Evolutionary conservation across 2,329 filamentous ascomycete species (phyloP), one percentile per base, ranked within the genome.

Genomic region (Aureobasidium sp.): DNA sequence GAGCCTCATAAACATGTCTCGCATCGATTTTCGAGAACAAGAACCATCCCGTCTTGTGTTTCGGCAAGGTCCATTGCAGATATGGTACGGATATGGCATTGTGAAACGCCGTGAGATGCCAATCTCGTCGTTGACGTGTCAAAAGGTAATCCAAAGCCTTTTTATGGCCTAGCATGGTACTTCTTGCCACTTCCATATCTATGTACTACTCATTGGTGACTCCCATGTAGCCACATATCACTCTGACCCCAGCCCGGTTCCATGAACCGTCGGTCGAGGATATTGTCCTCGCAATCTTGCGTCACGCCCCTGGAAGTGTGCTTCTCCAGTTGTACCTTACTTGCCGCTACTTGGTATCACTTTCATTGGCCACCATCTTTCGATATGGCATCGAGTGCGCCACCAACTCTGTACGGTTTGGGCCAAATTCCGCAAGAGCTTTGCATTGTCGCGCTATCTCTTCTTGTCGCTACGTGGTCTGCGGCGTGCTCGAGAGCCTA

Each of bases 391-490:
- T 37, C 51, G 5, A 36, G 31, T 29, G 36, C 22, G 14, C 12
- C 22, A 8, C 51, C 51, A 14, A 53, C 51, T 17, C 51, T 53
- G 0, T 27, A 41, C 15, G 51, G 51, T 17, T 14, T 53, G 3
- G 51, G 51, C 11, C 17, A 12, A 3, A 41, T 53, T 14, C 51
- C 51, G 12, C 8, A 39, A 20, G 20, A 53, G 36, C 51, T 53
- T 15, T 41, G 27, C 14, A 11, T 12, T 27, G 51, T 53, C 17
- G n/a, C 20, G 3, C 11, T 61, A 7, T 14, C 47, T 42, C 41
- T 63, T 22, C 34, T 64, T 12, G 48, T 58, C 22, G 39, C 63
- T 15, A 58, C 62, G 29, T 60, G 53, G 25, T 29, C 60, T 42
- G 51, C 47, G 12, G 34, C 60, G 1, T 17, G 47, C 6, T 31